Conservation (phyloP, 768 basidiomycete genomes). For the Mrakia frigida region DNA sequence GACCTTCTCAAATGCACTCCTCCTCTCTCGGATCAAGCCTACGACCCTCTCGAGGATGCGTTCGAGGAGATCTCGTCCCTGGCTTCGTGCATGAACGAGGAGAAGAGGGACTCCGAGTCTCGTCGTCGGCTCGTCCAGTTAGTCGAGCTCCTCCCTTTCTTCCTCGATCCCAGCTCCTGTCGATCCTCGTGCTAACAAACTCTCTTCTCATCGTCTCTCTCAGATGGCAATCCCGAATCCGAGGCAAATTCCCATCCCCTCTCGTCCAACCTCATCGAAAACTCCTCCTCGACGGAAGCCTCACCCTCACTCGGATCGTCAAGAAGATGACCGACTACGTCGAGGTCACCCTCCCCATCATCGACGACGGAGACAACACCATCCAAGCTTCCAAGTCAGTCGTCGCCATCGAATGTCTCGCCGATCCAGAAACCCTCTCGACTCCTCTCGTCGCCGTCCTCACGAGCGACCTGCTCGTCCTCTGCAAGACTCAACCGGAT, state of each 20-base stretch:
- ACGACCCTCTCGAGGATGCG: constrained; percentile 75
- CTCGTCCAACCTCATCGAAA: constrained; percentile 95
- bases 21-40: constrained; percentile 60
- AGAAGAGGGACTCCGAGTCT: constrained; percentile 91
- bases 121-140: constrained; percentile 83
- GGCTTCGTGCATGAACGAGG: constrained; percentile 96
- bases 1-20: constrained; percentile 79
- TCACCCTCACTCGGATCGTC: constrained; percentile 82
- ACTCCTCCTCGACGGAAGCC: constrained; percentile 84
- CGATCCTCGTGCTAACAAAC: background rate
- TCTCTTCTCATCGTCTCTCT: background rate
- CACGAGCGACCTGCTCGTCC: constrained; percentile 87
- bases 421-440: constrained; percentile 54
- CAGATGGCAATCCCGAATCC: constrained; percentile 58
- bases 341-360: constrained; percentile 51
- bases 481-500: constrained; percentile 69
- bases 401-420: constrained; percentile 84
- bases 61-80: constrained; percentile 78
- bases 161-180: background rate
- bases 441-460: constrained; percentile 71
- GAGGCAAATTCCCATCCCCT: constrained; percentile 90
- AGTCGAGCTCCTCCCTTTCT: constrained; percentile 38
- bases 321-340: constrained; percentile 76
- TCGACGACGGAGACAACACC: constrained; percentile 37
- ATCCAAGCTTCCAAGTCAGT: constrained; percentile 60